These are phyloP conservation scores for Diaporthe australafricana DNA, from an alignment of 2,329 filamentous ascomycete species.

Conservation along the genomic window DNA sequence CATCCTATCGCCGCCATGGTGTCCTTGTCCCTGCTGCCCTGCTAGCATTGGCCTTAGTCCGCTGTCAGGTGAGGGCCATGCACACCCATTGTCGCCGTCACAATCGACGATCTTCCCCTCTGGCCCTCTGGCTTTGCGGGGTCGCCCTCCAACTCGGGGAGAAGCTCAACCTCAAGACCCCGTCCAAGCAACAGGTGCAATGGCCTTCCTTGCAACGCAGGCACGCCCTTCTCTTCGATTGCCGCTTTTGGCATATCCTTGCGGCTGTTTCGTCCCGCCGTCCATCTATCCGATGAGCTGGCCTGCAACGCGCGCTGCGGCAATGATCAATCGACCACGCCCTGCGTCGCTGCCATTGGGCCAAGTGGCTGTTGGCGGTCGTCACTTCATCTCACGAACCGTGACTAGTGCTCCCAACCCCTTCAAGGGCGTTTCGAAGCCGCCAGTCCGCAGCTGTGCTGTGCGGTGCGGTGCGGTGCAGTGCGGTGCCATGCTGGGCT, in stretches of 20 bases:
- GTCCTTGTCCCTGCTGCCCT: neutral
- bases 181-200: neutral
- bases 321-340: neutral
- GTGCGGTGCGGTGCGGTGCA: neutral
- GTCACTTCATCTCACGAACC: slow-evolving; percentile 19
- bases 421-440: neutral
- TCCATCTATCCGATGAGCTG: slow-evolving; percentile 10
- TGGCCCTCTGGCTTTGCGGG: slow-evolving; percentile 10
- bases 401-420: slow-evolving; percentile 12
- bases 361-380: neutral
- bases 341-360: slow-evolving; percentile 2
- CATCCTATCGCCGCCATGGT: neutral
- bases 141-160: slow-evolving; percentile 11
- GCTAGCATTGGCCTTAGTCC: too few relatives aligned
- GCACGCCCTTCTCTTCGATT: slow-evolving; percentile 7
- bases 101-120: slow-evolving; percentile 13
- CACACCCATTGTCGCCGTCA: slow-evolving; percentile 1
- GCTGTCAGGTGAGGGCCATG: slow-evolving; percentile 5
- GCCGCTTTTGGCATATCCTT: slow-evolving; percentile 22
- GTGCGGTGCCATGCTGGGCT: neutral
- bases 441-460: slow-evolving; percentile 3
- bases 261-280: slow-evolving; percentile 22
- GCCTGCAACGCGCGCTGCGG: neutral
- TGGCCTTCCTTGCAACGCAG: neutral
- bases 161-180: neutral